Base-by-base conservation (phyloP, 441 rosid genomes). In the Adansonia rubrostipa region DNA sequence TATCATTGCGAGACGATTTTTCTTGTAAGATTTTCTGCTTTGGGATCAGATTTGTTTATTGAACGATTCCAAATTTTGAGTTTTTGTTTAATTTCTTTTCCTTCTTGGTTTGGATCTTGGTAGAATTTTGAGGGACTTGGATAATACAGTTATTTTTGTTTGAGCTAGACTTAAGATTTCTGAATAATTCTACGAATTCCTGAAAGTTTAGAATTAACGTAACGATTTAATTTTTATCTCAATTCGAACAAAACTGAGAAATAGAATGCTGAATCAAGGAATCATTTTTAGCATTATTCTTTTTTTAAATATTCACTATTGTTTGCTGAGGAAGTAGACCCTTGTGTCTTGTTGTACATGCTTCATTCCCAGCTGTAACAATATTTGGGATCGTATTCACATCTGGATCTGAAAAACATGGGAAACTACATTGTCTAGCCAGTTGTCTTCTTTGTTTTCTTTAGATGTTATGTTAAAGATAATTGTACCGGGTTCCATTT, bases 51-150 rank as follows among this genome's bases (percentile, higher is more conserved):
- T 70, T 48, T 70, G 44, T 50, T 50, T 70, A 11, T 6, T 70
- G 44, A 70, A 24, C 11, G 60, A 50, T 53, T 54, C 9, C 15
- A 5, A 71, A 9, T n/a, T 54, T 54, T 10, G 47, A n/a, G 24
- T 53, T 71, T 71, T 51, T 22, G 19, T 50, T 71, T 60, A n/a
- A 44, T 70, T 66, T 45, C 17, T 50, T 74, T 51, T 48, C 19
- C 75, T 78, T 71, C 60, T 17, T 47, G 64, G 48, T 40, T 76
- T 28, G 68, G 82, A 79, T 79, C 78, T 76, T 36, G 13, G 73
- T 67, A 45, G 63, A 79, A 53, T 53, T 73, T 71, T 40, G 42
- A 53, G 51, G 40, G 28, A 22, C 10, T 69, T 66, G 22, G 80
- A 44, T 64, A 57, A 58, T 61, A 56, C 17, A 53, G 42, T 28